Conservation (phyloP, 2,329 filamentous ascomycete genomes). For the Drechslera avenae region DNA sequence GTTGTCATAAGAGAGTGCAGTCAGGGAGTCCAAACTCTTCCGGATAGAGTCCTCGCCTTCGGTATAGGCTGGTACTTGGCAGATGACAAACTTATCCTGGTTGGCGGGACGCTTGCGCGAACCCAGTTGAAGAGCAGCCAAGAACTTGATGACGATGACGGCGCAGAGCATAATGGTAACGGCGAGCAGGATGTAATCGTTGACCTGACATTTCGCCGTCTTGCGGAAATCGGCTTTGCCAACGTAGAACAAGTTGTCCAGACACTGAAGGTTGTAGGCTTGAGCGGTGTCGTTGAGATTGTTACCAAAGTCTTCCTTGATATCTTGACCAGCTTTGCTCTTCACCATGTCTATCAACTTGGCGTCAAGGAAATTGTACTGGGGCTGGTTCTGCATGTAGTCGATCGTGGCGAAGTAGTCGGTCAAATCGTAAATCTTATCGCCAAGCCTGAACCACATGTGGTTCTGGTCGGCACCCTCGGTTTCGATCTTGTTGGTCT, state of each 20-base stretch:
- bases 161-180: conserved; percentile 83
- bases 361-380: conserved; percentile 74
- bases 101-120: conserved; percentile 86
- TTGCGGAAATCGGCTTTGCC: conserved; percentile 86
- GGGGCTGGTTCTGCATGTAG: conserved; percentile 58
- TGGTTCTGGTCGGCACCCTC: conserved; percentile 71
- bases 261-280: conserved; percentile 75
- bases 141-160: conserved; percentile 85
- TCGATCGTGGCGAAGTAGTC: conserved; percentile 85
- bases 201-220: conserved; percentile 76
- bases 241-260: conserved; percentile 81
- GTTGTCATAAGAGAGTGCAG: conserved; percentile 94
- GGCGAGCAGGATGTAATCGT: conserved; percentile 86
- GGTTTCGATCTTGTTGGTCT: conserved; percentile 61
- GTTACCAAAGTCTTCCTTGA: conserved; percentile 69
- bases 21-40: conserved; percentile 91
- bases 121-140: conserved; percentile 90
- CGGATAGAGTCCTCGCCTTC: conserved; percentile 95
- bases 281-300: conserved; percentile 60
- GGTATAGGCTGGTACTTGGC: conserved; percentile 95
- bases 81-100: conserved; percentile 99
- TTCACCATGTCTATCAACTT: conserved; percentile 71
- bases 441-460: conserved; percentile 79
- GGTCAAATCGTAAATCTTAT: conserved; percentile 83
- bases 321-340: conserved; percentile 77